Evolutionary conservation across 2,329 filamentous ascomycete species (phyloP), one percentile per base, ranked within the genome.

Genomic region (Furcasterigmium furcatum): DNA sequence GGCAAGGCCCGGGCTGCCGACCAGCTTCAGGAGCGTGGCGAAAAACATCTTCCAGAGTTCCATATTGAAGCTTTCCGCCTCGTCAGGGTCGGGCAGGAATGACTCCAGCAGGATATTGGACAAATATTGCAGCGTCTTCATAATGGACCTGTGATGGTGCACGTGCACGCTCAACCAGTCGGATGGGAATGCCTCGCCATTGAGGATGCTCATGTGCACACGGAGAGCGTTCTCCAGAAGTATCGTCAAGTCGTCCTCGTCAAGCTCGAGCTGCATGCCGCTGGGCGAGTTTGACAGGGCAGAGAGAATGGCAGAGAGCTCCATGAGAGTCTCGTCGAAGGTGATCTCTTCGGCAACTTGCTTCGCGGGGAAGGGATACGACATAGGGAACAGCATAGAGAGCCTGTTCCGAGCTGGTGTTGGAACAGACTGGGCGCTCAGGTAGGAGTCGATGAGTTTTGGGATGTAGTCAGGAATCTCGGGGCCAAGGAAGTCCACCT

Each of bases 11-110:
- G 91, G 84, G 58, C 91, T 96, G 5, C 89, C 88, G 3, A 99
- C 89, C 4, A 97, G 83, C 59, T 88, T 91, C 22, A 99, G 76
- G 24, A 99, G 72, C 0, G 91, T 92, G 16, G 85, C 87, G 61
- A 99, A 96, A 70, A 96, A 96, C 25, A 87, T 76, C 53, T 92
- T 91, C 94, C 94, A 99, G 12, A 97, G 72, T 46, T 95, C 88
- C 10, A 90, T 96, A 59, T 95, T 91, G 65, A 97, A 99, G 12
- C 77, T 79, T 58, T 96, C 92, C 1, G 91, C 90, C 54, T 96
- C 89, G 52, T 97, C 94, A 0, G 92, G 89, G 36, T 92, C 77
- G 0, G 95, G 94, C 2, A 99, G 72, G 59, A 92, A 92, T 0
- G 81, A 85, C 30, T 92, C 85, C n/a, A 91, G 77, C 48, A 99